Evolutionary conservation across 148 eudicot genomes (phyloP).

Genomic region (Silene latifolia): DNA sequence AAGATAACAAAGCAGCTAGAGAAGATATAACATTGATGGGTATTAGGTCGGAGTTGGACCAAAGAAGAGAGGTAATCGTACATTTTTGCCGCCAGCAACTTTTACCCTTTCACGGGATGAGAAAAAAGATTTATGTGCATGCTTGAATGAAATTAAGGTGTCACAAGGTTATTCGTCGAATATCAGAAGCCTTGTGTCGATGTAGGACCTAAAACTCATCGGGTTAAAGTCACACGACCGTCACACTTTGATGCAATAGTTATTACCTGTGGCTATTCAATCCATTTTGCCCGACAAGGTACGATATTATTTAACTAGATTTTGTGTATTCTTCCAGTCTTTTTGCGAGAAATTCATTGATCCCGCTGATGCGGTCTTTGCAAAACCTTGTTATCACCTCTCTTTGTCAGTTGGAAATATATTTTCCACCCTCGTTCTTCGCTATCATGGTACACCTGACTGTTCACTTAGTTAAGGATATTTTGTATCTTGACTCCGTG

Average conservation of each 20-base stretch:
- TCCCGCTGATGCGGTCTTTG: neutral
- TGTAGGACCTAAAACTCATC: neutral
- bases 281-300: neutral
- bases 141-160: too few relatives aligned
- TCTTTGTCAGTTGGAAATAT: neutral
- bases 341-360: slow-evolving; percentile 1
- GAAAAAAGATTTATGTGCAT: too few relatives aligned
- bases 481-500: too few relatives aligned
- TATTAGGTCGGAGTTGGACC: too few relatives aligned
- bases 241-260: neutral
- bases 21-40: too few relatives aligned
- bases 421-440: slow-evolving; percentile 8
- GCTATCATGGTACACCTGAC: too few relatives aligned
- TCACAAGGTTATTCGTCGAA: too few relatives aligned
- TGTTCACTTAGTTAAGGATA: too few relatives aligned
- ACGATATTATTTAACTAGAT: neutral
- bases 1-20: neutral
- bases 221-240: slow-evolving; percentile 2
- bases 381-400: neutral
- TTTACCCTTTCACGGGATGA: too few relatives aligned
- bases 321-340: neutral
- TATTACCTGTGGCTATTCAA: neutral
- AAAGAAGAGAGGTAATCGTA: too few relatives aligned
- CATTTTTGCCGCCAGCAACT: too few relatives aligned
- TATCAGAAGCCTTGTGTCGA: too few relatives aligned